Percentiles rank a stretch among this genome's conserved stretches.
phyloP scores from a whole-genome alignment of 2,329 filamentous ascomycete genomes.

The Paracamarosporium sp. region DNA sequence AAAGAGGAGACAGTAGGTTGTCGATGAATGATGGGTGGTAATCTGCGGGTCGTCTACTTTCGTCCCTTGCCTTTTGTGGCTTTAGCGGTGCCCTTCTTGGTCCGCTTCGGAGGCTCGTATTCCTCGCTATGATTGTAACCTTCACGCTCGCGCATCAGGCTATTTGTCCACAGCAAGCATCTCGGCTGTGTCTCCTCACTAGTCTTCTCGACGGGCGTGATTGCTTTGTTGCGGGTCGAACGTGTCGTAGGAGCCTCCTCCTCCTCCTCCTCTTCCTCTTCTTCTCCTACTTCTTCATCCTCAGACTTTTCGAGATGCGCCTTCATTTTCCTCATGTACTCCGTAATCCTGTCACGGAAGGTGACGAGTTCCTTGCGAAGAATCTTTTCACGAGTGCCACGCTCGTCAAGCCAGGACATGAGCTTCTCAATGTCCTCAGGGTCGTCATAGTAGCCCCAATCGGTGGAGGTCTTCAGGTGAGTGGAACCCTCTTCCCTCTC shows the following conservation, averaged over 20 bases:
- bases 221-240: constrained; percentile 68
- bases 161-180: constrained; percentile 72
- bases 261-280: constrained; percentile 56
- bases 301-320: constrained; percentile 70
- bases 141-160: constrained; percentile 62
- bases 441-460: constrained; percentile 94
- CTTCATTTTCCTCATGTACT: constrained; percentile 81
- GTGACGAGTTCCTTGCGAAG: constrained; percentile 83
- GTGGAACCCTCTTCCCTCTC: constrained; percentile 83
- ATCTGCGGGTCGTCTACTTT: constrained; percentile 17
- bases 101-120: constrained; percentile 56
- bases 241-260: constrained; percentile 61
- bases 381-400: constrained; percentile 84
- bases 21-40: background rate
- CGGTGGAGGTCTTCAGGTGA: constrained; percentile 74
- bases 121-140: constrained; percentile 67
- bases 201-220: constrained; percentile 51
- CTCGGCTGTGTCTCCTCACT: constrained; percentile 60
- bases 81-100: constrained; percentile 49
- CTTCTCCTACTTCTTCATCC: constrained; percentile 53
- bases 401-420: constrained; percentile 86
- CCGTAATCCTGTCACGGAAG: constrained; percentile 77
- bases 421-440: constrained; percentile 78
- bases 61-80: constrained; percentile 36
- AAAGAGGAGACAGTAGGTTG: background rate